These are phyloP conservation scores for Dactylorhiza incarnata DNA, from an alignment of 106 monocot genomes.

Conservation along the genomic window DNA sequence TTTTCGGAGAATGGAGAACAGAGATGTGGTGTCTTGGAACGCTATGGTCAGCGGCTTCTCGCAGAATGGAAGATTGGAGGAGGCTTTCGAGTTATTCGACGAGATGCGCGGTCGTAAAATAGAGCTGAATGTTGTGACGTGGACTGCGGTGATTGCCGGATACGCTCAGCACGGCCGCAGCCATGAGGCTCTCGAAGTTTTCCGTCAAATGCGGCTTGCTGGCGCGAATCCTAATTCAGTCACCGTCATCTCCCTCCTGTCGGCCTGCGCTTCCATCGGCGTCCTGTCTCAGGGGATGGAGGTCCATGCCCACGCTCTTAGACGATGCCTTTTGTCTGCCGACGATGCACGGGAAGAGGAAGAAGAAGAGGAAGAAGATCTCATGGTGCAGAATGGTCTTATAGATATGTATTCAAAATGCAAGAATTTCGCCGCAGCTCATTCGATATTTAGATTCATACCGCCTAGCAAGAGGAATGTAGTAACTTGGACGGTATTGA, in stretches of 20 bases:
- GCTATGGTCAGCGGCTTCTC: conserved; percentile 77
- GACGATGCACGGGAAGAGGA: conserved; percentile 10
- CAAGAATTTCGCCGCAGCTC: conserved; percentile 37
- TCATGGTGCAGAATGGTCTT: conserved; percentile 67
- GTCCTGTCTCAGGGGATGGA: conserved; percentile 66
- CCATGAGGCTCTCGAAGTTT: conserved; percentile 52
- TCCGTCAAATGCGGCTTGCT: conserved; percentile 56
- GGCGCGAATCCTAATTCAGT: conserved; percentile 59
- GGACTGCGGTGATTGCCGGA: conserved; percentile 84
- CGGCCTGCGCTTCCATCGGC: conserved; percentile 78
- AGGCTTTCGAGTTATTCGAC: conserved; percentile 45
- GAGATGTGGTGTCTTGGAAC: conserved; percentile 83
- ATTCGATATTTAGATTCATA: conserved; percentile 35
- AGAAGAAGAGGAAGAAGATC: conserved; percentile 44
- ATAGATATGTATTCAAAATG: conserved; percentile 92
- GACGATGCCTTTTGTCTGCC: conserved; percentile 31
- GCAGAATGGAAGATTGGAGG: conserved; percentile 59
- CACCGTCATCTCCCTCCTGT: conserved; percentile 76
- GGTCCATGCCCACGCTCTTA: conserved; percentile 60
- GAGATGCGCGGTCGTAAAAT: conserved; percentile 50
- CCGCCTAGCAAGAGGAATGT: conserved; percentile 39
- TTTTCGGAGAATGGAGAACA: conserved; percentile 45
- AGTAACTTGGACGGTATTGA: conserved; percentile 86
- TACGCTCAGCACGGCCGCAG: conserved; percentile 69
- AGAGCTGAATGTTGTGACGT: conserved; percentile 59